Conservation (phyloP, 208 protist genomes). For the Balamuthia mandrillaris region DNA sequence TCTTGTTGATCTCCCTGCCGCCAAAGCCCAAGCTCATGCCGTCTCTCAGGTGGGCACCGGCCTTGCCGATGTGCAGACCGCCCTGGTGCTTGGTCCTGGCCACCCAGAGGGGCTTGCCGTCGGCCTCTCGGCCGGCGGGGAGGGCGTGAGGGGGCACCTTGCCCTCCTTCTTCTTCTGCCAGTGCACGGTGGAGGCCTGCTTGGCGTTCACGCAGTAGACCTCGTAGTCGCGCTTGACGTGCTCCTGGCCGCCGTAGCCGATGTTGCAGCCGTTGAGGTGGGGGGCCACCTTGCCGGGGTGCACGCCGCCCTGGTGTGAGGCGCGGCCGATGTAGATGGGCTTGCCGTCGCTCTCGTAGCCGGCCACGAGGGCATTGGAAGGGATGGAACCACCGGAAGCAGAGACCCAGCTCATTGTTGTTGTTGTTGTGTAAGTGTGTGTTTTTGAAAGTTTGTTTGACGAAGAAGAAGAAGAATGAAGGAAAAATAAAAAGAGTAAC, state of each 20-base stretch:
- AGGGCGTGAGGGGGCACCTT: background rate
- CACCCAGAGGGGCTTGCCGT: background rate
- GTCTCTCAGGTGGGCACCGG: background rate
- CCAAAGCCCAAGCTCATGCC: background rate
- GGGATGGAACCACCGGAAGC: background rate
- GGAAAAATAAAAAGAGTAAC: too few species aligned
- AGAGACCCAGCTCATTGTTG: conserved; percentile 4
- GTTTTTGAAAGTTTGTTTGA: too few species aligned
- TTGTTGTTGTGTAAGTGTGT: too few species aligned
- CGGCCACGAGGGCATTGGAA: background rate
- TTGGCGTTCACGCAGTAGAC: background rate
- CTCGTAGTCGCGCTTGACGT: background rate
- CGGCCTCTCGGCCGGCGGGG: background rate
- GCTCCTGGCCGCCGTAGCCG: background rate
- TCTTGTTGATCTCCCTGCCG: background rate
- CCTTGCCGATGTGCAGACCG: background rate
- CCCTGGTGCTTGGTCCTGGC: background rate
- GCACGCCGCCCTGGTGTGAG: background rate
- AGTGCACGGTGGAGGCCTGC: background rate
- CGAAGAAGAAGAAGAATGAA: too few species aligned
- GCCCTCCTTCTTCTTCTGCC: background rate
- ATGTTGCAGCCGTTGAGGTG: background rate
- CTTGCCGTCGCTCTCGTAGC: background rate
- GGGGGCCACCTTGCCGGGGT: background rate
- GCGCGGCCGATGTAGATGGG: background rate